phyloP scores from a whole-genome alignment of 257 asterid species.

The Eucommia ulmoides region DNA sequence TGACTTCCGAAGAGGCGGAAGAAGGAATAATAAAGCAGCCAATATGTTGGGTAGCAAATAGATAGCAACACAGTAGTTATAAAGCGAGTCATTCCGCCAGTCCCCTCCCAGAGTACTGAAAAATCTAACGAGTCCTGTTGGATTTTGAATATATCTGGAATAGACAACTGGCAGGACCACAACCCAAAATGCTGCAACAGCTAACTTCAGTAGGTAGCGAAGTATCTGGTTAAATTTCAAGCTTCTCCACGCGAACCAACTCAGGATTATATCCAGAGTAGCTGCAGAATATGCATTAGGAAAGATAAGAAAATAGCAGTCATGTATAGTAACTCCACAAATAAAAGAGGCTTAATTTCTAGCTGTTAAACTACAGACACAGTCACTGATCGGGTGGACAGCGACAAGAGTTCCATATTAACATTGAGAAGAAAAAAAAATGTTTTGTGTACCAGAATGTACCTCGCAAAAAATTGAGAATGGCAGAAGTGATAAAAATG shows the following conservation, averaged over 20 bases:
- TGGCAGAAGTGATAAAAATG: slow-evolving; percentile 91
- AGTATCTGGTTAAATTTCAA: slow-evolving; percentile 62
- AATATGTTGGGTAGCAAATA: slow-evolving; percentile 82
- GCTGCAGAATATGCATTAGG: slow-evolving; percentile 47
- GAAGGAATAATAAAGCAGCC: slow-evolving; percentile 60
- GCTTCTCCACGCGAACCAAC: slow-evolving; percentile 83
- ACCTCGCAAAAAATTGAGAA: slow-evolving; percentile 82
- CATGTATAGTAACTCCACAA: too few relatives aligned
- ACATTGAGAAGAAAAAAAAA: slow-evolving; percentile 2
- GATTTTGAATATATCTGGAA: slow-evolving; percentile 65
- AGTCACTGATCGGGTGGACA: not conserved
- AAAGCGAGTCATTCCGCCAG: slow-evolving; percentile 56
- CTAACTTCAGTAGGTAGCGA: slow-evolving; percentile 79
- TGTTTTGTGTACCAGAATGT: slow-evolving; percentile 7
- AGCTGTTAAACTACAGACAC: too few relatives aligned
- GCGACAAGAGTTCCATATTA: not conserved
- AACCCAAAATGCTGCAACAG: slow-evolving; percentile 81
- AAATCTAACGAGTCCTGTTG: slow-evolving; percentile 65
- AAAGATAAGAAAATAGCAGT: not conserved
- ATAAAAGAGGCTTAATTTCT: too few relatives aligned
- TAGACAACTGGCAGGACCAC: slow-evolving; percentile 79
- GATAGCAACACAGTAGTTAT: slow-evolving; percentile 66
- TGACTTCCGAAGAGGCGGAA: slow-evolving; percentile 67
- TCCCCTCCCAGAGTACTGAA: slow-evolving; percentile 59
- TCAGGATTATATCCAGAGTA: slow-evolving; percentile 68